Base-by-base conservation (phyloP, 768 basidiomycete genomes). In the Phlebiopsis flavidoalba region DNA sequence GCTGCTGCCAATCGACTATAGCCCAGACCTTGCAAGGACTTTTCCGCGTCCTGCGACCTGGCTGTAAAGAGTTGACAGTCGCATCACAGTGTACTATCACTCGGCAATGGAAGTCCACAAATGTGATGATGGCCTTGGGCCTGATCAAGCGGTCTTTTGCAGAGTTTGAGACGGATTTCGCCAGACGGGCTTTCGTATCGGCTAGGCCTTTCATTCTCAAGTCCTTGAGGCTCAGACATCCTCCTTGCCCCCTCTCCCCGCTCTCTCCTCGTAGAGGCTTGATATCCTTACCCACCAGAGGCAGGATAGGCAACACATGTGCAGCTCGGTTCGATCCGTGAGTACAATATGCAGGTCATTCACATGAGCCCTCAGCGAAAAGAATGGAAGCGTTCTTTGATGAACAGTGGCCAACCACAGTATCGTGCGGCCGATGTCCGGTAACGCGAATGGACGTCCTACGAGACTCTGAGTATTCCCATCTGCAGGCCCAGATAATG, bases 351-450 rank as follows among this genome's bases (percentile, higher is more conserved):
- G 97, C 7, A 99, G 84, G 12, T 98, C 95, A 70, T 98, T 98
- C 48, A 99, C 93, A 98, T 17, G 93, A 90, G 22, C 94, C 94
- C n/a, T n/a, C 19, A 99, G 85, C 19, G 97, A 99, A 17, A n/a
- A 99, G 83, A 67, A 99, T 98, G 75, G n/a, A 99, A 99, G 11
- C 97, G 90, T 72, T 99, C 97, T 74, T 99, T 99, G 79, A 99
- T n/a, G n/a, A 99, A 26, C 97, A n/a, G 86, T 0, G 97, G n/a
- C n/a, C 93, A n/a, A 87, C 79, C 33, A 95, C 89, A 6, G 88
- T 80, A 68, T 92, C 91, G 68, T 95, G 93, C n/a, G 1, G 93
- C 87, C 12, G 92, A 88, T 0, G 97, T 98, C 26, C 96, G 82
- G 71, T 98, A 99, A 36, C 97, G 85, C 0, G 91, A 79, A 73